These are phyloP conservation scores for Vishniacozyma victoriae DNA, from an alignment of 768 basidiomycete genomes.

Conservation along the genomic window DNA sequence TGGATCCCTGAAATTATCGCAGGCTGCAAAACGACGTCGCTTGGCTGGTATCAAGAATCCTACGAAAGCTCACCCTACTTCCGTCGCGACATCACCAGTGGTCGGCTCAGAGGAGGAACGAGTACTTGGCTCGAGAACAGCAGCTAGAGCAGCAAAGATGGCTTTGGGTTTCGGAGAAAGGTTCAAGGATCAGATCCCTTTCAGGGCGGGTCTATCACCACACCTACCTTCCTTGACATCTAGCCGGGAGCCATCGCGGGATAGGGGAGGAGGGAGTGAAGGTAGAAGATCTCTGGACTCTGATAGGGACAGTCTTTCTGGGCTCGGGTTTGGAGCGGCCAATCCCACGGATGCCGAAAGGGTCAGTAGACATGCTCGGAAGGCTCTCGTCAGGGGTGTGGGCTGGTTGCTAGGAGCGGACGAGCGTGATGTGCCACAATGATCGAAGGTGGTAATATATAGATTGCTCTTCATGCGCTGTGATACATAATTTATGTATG, in stretches of 20 bases:
- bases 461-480: no score
- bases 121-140: conserved; percentile 38
- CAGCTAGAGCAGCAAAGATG: conserved; percentile 37
- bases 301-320: neutral
- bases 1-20: conserved; percentile 23
- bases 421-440: conserved; percentile 38
- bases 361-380: conserved; percentile 62
- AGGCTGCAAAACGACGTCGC: conserved; percentile 51
- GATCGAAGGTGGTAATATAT: no score
- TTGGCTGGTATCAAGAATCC: conserved; percentile 12
- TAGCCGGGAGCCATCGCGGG: neutral
- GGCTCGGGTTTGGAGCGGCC: conserved; percentile 31
- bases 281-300: neutral
- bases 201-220: neutral
- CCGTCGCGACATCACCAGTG: conserved; percentile 1
- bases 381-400: conserved; percentile 79
- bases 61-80: neutral
- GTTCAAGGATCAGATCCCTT: neutral
- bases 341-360: conserved; percentile 43
- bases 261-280: neutral
- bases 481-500: neutral
- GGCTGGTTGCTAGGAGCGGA: conserved; percentile 94
- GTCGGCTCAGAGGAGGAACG: conserved; percentile 17
- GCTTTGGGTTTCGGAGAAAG: conserved; percentile 15
- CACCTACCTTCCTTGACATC: neutral